A percentile compares a stretch with the other conserved stretches of the same genome.
phyloP scores from a whole-genome alignment of 2,329 filamentous ascomycete species.

The Aspergillus brunneoviolaceus region DNA sequence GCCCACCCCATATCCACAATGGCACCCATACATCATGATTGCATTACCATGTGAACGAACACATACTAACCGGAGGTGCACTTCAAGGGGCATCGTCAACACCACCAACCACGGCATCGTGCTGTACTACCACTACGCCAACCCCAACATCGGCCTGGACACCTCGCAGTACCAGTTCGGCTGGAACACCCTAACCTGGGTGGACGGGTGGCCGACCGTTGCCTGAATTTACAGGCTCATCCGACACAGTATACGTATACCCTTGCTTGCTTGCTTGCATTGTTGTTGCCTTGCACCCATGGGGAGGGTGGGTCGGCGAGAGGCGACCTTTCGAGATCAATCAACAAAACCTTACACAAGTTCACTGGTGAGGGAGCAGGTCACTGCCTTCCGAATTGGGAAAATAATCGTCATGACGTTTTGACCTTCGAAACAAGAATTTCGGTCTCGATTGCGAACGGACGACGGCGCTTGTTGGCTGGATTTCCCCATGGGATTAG shows the following conservation, averaged over 20 bases:
- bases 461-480: too few relatives aligned
- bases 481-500: too few relatives aligned
- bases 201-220: constrained; percentile 46
- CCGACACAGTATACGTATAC: too few relatives aligned
- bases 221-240: neutral
- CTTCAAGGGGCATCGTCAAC: constrained; percentile 29
- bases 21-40: neutral
- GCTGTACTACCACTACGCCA: constrained; percentile 64
- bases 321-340: neutral
- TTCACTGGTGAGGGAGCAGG: neutral
- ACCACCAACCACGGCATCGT: constrained; percentile 50
- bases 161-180: constrained; percentile 49
- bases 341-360: neutral
- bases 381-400: neutral
- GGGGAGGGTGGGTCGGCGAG: neutral
- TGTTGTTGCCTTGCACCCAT: too few relatives aligned
- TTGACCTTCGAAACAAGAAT: too few relatives aligned
- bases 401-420: neutral
- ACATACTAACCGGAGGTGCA: neutral
- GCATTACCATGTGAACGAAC: neutral
- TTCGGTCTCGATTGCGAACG: too few relatives aligned
- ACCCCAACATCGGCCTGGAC: constrained; percentile 52
- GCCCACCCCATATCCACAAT: neutral
- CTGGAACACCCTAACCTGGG: constrained; percentile 49
- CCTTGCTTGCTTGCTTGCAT: too few relatives aligned